Evolutionary conservation across 2,329 filamentous ascomycete species (phyloP).

Genomic region (Aaosphaeria pasadenensis): DNA sequence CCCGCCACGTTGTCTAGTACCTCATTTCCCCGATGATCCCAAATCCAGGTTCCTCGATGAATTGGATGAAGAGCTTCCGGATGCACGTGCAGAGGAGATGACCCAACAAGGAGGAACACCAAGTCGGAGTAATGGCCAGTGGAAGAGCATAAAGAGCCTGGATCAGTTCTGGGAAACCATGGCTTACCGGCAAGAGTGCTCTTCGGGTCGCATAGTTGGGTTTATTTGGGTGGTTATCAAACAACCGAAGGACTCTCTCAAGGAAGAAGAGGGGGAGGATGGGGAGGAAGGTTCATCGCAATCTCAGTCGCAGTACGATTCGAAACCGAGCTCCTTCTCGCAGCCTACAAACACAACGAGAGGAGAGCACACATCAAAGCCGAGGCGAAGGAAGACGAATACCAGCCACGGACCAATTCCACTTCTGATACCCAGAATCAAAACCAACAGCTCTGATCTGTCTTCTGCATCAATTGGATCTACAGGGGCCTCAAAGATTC

Average conservation of each 20-base stretch:
- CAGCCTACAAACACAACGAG: constrained; percentile 7
- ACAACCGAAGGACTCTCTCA: constrained; percentile 49
- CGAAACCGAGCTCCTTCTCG: constrained; percentile 6
- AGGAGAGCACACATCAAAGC: constrained; percentile 7
- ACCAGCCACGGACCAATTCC: constrained; percentile 57
- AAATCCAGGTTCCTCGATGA: constrained; percentile 88
- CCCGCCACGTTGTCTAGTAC: constrained; percentile 80
- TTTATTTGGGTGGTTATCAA: constrained; percentile 90
- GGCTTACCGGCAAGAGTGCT: constrained; percentile 94
- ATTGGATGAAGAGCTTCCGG: constrained; percentile 76
- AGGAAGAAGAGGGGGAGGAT: constrained; percentile 20
- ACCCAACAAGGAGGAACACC: constrained; percentile 38
- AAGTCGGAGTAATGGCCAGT: constrained; percentile 61
- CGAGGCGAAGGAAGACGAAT: constrained; percentile 19
- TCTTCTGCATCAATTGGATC: constrained; percentile 49
- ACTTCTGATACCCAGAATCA: constrained; percentile 63
- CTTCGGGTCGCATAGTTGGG: constrained; percentile 84
- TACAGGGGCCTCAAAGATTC: constrained; percentile 35
- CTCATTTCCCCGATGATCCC: constrained; percentile 90
- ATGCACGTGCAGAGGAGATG: constrained; percentile 40
- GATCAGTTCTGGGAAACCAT: constrained; percentile 99
- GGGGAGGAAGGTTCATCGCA: constrained; percentile 22
- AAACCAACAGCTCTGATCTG: constrained; percentile 46
- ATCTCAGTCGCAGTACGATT: constrained; percentile 12
- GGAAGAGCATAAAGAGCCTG: constrained; percentile 79